Evolutionary conservation across 768 basidiomycete genomes (phyloP).

Genomic region (Trametes meyenii): DNA sequence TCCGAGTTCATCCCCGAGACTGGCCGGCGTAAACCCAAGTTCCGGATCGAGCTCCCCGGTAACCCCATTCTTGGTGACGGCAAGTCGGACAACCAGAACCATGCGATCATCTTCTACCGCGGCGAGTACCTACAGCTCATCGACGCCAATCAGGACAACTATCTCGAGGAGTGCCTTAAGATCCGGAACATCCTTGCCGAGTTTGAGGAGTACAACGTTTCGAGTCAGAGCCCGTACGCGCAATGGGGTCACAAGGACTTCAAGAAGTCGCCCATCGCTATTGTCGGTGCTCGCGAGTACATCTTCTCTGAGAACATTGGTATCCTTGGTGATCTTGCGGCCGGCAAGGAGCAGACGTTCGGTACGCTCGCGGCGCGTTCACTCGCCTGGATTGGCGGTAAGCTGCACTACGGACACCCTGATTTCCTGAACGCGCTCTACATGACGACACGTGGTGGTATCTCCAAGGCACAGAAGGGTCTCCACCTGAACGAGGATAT

Average conservation of each 20-base stretch:
- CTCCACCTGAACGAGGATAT: slow-evolving; percentile 99
- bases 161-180: slow-evolving; percentile 99
- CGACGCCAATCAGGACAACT: slow-evolving; percentile 99
- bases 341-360: slow-evolving; percentile 99
- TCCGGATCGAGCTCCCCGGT: slow-evolving; percentile 96
- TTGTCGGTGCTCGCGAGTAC: slow-evolving; percentile 98
- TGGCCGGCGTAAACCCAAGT: slow-evolving; percentile 90
- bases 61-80: slow-evolving; percentile 99
- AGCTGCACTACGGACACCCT: slow-evolving; percentile 98
- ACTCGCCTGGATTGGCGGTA: slow-evolving; percentile 97
- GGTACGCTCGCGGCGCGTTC: slow-evolving; percentile 96
- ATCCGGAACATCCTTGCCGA: slow-evolving; percentile 98
- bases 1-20: slow-evolving; percentile 92
- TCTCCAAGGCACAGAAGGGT: slow-evolving; percentile 99
- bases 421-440: slow-evolving; percentile 98
- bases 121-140: slow-evolving; percentile 99
- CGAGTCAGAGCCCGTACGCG: slow-evolving; percentile 89
- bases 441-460: slow-evolving; percentile 98
- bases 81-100: slow-evolving; percentile 99
- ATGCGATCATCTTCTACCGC: slow-evolving; percentile 98
- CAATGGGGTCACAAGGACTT: slow-evolving; percentile 90
- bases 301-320: slow-evolving; percentile 99
- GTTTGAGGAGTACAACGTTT: slow-evolving; percentile 90
- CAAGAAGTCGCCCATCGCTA: slow-evolving; percentile 87
- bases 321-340: slow-evolving; percentile 96